Conservation (phyloP, 805 yeast species). For the Tetrapisispora namnaoensis region DNA sequence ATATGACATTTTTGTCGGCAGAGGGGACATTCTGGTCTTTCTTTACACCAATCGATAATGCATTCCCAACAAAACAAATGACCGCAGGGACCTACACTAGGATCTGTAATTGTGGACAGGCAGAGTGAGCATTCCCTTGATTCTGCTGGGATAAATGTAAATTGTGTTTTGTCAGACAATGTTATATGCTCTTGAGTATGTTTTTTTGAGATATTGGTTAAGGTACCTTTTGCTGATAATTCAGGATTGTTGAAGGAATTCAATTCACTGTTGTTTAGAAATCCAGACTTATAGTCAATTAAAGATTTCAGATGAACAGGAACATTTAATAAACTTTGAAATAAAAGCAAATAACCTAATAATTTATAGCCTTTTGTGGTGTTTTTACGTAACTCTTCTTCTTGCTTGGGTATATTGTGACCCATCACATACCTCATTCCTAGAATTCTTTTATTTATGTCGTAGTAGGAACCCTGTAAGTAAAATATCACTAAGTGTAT, state of each 20-base stretch:
- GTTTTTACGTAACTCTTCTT: conserved; percentile 26
- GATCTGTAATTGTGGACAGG: conserved; percentile 66
- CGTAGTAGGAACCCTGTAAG: conserved; percentile 73
- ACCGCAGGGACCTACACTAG: conserved; percentile 84
- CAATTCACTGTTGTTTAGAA: not conserved
- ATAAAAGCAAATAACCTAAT: conserved; percentile 52
- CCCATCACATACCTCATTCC: conserved; percentile 76
- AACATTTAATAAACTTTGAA: conserved; percentile 41
- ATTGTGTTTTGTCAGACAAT: conserved; percentile 43
- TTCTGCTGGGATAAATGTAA: conserved; percentile 60
- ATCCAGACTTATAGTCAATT: not conserved
- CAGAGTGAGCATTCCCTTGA: conserved; percentile 82
- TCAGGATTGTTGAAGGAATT: no score
- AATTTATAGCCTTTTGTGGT: conserved; percentile 52
- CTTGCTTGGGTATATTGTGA: conserved; percentile 39
- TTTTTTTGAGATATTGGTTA: conserved; percentile 5
- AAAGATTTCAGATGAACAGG: not conserved
- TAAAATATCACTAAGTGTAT: conserved; percentile 76
- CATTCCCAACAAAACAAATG: conserved; percentile 92
- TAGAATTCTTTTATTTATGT: conserved; percentile 61
- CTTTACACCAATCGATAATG: conserved; percentile 81
- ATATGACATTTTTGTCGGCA: conserved; percentile 57
- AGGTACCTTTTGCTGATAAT: not conserved
- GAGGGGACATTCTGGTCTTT: conserved; percentile 81
- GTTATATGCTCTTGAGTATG: conserved; percentile 29